Evolutionary conservation across 2,329 filamentous ascomycete genomes (phyloP), one percentile per base, ranked within the genome.

Genomic region (Bimuria novae-zelandiae): DNA sequence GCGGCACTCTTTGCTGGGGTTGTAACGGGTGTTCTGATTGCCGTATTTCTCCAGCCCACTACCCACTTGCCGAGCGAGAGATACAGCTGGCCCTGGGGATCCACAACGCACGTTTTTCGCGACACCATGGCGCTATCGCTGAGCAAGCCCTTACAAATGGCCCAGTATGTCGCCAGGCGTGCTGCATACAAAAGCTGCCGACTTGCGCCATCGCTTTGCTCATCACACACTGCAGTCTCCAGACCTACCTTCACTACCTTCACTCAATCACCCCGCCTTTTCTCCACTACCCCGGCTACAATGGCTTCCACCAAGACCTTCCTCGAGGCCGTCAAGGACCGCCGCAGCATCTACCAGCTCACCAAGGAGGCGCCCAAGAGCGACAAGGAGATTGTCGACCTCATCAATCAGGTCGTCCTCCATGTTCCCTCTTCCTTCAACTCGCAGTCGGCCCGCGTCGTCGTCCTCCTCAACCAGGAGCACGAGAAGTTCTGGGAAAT

Each of bases 401-500:
- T 92, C 69, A 82, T 77, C 52, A 72, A 77, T 47, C 67, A 78
- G 52, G 80, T 85, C 49, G 79, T 94, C 62, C 79, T 84, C 54
- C 81, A 91, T 73, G 81, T 88, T 1, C 92, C 92, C 36, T 88
- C 84, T 47, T 86, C 87, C 60, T 97, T 96, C 87, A 96, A 97
- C 85, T 89, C 86, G 36, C 92, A 96, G 80, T 86, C 86, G 62
- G 88, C 89, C 62, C 87, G 92, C 54, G 77, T 89, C 53, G 83
- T 96, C 42, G 83, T 96, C 46, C 84, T 97, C 49, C 82, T 94
- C 68, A 87, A 89, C 67, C 84, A 83, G 57, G 89, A 96, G 75
- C 92, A 97, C 79, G 86, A 92, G 66, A 88, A 89, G 78, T 85
- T 96, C 64, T 97, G 92, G 93, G 87, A 90, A 71, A 80, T 91